Evolutionary conservation across 2,329 filamentous ascomycete genomes (phyloP).

Genomic region (Lachnellula suecica): DNA sequence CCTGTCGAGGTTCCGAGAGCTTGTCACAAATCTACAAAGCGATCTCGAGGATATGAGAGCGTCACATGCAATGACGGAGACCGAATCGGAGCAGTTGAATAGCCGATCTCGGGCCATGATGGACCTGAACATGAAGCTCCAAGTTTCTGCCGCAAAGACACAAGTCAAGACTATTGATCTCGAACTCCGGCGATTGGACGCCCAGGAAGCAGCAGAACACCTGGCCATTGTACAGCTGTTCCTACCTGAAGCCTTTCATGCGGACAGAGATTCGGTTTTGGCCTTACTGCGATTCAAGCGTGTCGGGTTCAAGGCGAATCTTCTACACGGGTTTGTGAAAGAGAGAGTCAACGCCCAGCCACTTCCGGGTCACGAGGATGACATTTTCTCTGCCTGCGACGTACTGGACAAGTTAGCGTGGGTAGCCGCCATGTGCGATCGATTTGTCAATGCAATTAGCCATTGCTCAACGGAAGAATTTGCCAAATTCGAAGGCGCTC

Average conservation of each 20-base stretch:
- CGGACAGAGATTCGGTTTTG: slow-evolving; percentile 82
- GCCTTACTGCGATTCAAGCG: slow-evolving; percentile 86
- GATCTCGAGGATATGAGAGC: slow-evolving; percentile 91
- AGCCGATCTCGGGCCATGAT: slow-evolving; percentile 90
- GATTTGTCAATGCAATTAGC: slow-evolving; percentile 78
- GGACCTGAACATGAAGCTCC: slow-evolving; percentile 93
- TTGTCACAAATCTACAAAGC: slow-evolving; percentile 80
- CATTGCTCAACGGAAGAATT: slow-evolving; percentile 79
- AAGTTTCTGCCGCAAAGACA: slow-evolving; percentile 84
- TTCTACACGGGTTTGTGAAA: slow-evolving; percentile 76
- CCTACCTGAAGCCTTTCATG: slow-evolving; percentile 78
- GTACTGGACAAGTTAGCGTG: slow-evolving; percentile 83
- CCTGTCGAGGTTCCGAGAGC: slow-evolving; percentile 80
- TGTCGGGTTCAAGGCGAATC: slow-evolving; percentile 80
- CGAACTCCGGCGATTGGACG: slow-evolving; percentile 81
- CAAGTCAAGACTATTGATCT: slow-evolving; percentile 94
- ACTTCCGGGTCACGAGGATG: slow-evolving; percentile 70
- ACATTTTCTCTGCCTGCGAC: slow-evolving; percentile 77
- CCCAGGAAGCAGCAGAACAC: slow-evolving; percentile 85
- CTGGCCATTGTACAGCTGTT: slow-evolving; percentile 87
- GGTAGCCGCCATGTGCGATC: slow-evolving; percentile 79
- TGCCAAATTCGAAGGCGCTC: slow-evolving; percentile 71
- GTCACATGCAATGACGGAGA: slow-evolving; percentile 88
- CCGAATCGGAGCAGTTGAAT: slow-evolving; percentile 86
- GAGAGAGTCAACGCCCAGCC: slow-evolving; percentile 71